Percentiles rank a stretch among this genome's conserved stretches.
Evolutionary conservation across 257 asterid species (phyloP).

Genomic region (Paraleonurus japonicus): DNA sequence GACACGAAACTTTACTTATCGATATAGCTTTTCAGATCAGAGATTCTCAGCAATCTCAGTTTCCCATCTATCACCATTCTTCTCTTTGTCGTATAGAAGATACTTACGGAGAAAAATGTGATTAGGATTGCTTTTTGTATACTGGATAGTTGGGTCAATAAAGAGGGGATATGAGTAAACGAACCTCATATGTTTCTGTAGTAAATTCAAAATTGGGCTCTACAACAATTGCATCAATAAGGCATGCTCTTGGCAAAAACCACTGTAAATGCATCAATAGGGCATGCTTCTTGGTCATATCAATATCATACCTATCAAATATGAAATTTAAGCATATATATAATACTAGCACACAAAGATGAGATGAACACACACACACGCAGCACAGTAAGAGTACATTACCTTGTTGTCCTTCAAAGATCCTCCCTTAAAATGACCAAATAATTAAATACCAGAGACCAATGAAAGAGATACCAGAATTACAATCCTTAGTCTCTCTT

Average conservation of each 20-base stretch:
- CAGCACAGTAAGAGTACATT: too few species aligned
- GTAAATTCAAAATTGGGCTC: slow-evolving; percentile 96
- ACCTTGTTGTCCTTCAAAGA: too few species aligned
- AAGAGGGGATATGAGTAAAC: background rate
- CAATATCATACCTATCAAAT: slow-evolving; percentile 72
- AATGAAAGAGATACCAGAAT: too few species aligned
- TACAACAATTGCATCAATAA: slow-evolving; percentile 93
- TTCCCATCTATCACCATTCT: slow-evolving; percentile 93
- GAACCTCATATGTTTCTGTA: too few species aligned
- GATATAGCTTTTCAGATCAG: slow-evolving; percentile 82
- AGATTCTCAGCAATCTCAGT: slow-evolving; percentile 90
- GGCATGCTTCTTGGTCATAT: slow-evolving; percentile 94
- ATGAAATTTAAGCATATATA: slow-evolving; percentile 9
- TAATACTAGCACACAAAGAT: slow-evolving; percentile 13
- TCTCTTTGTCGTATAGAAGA: too few species aligned
- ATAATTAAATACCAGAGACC: too few species aligned
- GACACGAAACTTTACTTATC: slow-evolving; percentile 37
- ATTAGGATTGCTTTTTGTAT: background rate
- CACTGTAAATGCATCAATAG: slow-evolving; percentile 93
- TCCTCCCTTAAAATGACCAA: too few species aligned
- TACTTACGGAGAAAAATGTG: slow-evolving; percentile 41
- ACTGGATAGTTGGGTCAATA: background rate
- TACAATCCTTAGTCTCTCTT: too few species aligned
- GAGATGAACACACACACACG: too few species aligned
- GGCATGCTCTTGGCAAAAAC: slow-evolving; percentile 98